Evolutionary conservation across 1,284 basidiomycete species (phyloP).

Genomic region (Tilletia setariae): DNA sequence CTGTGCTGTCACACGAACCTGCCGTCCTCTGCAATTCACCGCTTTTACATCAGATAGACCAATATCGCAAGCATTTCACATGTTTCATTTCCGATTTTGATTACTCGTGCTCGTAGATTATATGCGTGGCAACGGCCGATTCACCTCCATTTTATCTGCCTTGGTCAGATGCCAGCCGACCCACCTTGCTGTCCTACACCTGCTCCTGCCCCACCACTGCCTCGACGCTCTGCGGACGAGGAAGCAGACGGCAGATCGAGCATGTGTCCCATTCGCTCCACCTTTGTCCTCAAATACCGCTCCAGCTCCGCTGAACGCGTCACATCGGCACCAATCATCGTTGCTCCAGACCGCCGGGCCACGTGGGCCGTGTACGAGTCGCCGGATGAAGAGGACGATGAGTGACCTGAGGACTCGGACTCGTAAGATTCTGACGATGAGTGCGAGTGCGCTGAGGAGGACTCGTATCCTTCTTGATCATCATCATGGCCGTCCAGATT

Average conservation of each 20-base stretch:
- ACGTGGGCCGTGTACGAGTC: constrained; percentile 53
- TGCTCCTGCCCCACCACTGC: too few species aligned
- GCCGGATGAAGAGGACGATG: constrained; percentile 1
- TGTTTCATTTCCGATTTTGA: too few species aligned
- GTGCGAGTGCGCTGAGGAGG: constrained; percentile 41
- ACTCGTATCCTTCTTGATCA: constrained; percentile 19
- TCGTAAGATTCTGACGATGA: not conserved
- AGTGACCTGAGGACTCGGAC: not conserved
- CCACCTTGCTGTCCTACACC: too few species aligned
- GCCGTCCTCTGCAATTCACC: too few species aligned
- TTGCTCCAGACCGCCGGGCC: constrained; percentile 66
- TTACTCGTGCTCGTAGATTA: too few species aligned
- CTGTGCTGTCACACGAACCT: too few species aligned
- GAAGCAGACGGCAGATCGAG: constrained; percentile 61
- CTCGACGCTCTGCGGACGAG: too few species aligned
- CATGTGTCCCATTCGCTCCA: constrained; percentile 94
- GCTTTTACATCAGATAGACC: too few species aligned
- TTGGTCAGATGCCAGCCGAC: too few species aligned
- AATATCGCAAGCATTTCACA: too few species aligned
- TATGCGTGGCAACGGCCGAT: too few species aligned
- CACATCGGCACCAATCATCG: constrained; percentile 76
- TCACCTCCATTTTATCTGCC: too few species aligned
- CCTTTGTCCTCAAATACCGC: constrained; percentile 91
- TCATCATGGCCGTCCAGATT: constrained; percentile 23
- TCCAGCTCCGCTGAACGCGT: constrained; percentile 84